Base-by-base conservation (phyloP, 306 rosid species). In the Dryas alaskensis region DNA sequence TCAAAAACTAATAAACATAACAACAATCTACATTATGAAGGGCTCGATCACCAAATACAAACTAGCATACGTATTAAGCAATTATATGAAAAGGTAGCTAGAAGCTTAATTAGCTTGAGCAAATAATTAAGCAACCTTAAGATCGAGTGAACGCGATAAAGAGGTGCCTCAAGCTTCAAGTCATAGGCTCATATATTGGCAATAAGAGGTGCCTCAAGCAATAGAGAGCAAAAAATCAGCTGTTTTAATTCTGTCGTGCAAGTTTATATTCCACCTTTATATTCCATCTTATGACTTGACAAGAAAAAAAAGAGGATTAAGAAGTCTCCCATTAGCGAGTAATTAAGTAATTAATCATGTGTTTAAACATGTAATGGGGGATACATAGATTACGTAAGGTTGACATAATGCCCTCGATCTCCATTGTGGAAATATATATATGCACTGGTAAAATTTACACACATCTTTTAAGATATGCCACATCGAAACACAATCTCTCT, bases 151-250 rank as follows among this genome's bases (percentile, higher is more conserved):
- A 58, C 44, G 58, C 47, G 58, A 31, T 31, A 31, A 58, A 46
- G 47, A 8, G 55, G 47, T 45, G 12, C 45, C 76, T 3, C 37
- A 14, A 1, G 37, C 76, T 46, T 72, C 37, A 59, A 72, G 76
- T 72, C 57, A 72, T 31, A 4, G 60, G 63, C 31, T 58, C 63
- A 37, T 1, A 12, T 51, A 25, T 58, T 40, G 37, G 37, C 22
- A 22, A 22, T 44, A 31, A 60, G 65, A 12, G 31, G 44, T 8
- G 12, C 44, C 5, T 44, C 7, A 44, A 44, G 47, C 47, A 44
- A 44, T 44, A 22, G 5, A 57, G 12, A 8, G 40, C 10, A 42
- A 60, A 8, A 8, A 13, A 11, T 10, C n/a, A 40, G 17, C 49
- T 19, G 12, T 43, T 19, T 54, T 31, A 31, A 31, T 31, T 31